Evolutionary conservation across 306 rosid genomes (phyloP).

Genomic region (Fragaria ananassa): DNA sequence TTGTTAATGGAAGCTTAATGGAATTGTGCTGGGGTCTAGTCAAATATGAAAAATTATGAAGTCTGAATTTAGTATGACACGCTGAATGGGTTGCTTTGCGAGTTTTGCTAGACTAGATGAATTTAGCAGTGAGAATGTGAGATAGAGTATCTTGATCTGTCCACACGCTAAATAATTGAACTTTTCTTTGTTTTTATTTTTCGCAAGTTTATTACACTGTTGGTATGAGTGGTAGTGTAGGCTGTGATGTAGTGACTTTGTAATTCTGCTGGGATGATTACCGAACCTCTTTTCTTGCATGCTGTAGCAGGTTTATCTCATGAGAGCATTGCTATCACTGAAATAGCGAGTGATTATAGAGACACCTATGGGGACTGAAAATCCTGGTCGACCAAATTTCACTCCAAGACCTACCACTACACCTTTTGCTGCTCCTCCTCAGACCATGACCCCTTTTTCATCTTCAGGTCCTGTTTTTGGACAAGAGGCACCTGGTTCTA

Average conservation of each 20-base stretch:
- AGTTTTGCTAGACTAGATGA: not conserved
- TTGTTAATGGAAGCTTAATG: not conserved
- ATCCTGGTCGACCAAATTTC: slow-evolving; percentile 65
- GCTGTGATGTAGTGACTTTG: slow-evolving; percentile 3
- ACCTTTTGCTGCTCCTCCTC: slow-evolving; percentile 57
- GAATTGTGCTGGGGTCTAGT: not conserved
- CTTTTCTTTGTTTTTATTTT: not conserved
- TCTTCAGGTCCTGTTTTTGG: slow-evolving; percentile 71
- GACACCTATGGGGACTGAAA: slow-evolving; percentile 76
- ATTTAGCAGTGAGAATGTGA: not conserved
- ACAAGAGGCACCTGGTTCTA: slow-evolving; percentile 49
- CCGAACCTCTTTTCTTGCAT: slow-evolving; percentile 7
- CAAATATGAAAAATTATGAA: not conserved
- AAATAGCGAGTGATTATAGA: slow-evolving; percentile 25
- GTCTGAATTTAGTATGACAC: not conserved
- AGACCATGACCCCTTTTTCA: slow-evolving; percentile 60
- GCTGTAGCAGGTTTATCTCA: slow-evolving; percentile 43
- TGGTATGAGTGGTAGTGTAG: not conserved
- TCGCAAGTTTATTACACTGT: not conserved
- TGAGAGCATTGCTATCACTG: slow-evolving; percentile 31
- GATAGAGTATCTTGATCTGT: not conserved
- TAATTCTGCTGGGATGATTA: slow-evolving; percentile 6
- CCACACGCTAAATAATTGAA: not conserved
- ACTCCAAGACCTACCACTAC: slow-evolving; percentile 58
- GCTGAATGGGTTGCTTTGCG: not conserved